phyloP scores from a whole-genome alignment of 2,329 filamentous ascomycete species.

The Alternaria rosae region DNA sequence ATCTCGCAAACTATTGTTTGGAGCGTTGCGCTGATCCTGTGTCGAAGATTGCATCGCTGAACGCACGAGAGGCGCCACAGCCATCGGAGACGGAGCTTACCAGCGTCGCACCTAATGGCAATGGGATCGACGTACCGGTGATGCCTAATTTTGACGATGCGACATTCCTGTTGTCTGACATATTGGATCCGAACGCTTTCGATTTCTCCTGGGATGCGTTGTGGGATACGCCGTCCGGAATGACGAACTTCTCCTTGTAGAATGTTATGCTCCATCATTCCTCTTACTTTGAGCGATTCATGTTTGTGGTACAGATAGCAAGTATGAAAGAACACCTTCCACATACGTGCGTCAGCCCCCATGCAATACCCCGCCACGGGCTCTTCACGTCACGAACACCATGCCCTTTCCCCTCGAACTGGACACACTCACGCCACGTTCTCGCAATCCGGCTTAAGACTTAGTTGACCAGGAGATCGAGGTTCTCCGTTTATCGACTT shows the following conservation, averaged over 20 bases:
- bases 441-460: background rate
- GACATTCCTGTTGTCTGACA: slow-evolving; percentile 38
- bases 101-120: slow-evolving; percentile 16
- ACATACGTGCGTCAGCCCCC: background rate
- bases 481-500: too few relatives aligned
- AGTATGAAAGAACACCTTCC: background rate
- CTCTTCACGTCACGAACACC: background rate
- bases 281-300: background rate
- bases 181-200: slow-evolving; percentile 45
- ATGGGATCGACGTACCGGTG: slow-evolving; percentile 4
- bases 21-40: slow-evolving; percentile 53
- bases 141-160: slow-evolving; percentile 39
- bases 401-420: background rate
- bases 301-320: background rate
- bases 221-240: slow-evolving; percentile 47
- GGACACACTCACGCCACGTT: background rate
- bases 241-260: slow-evolving; percentile 44
- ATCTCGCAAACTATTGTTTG: slow-evolving; percentile 63
- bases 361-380: background rate
- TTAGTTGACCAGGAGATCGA: too few relatives aligned
- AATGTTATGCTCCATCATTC: background rate
- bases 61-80: slow-evolving; percentile 27
- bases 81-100: slow-evolving; percentile 27
- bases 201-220: slow-evolving; percentile 49
- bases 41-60: slow-evolving; percentile 44